Evolutionary conservation across 441 rosid species (phyloP), one percentile per base, ranked within the genome.

Genomic region (Erodium moschatum): DNA sequence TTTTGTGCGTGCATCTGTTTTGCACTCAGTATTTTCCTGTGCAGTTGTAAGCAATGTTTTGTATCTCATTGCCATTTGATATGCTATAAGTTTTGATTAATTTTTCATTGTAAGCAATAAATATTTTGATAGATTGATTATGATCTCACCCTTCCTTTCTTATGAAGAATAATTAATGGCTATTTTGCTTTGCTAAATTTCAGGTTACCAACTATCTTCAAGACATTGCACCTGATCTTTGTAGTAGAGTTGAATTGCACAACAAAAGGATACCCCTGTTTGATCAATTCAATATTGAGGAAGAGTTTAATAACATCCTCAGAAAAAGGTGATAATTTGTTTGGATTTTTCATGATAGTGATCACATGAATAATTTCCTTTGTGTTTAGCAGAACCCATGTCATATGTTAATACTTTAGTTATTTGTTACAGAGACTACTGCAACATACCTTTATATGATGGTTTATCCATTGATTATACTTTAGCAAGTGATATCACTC

Each of bases 201-300:
- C 84, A 93, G 98, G 98, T 93, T 71, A 85, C 95, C 70, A 91
- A 82, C 82, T 93, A 93, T 77, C 89, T 93, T 79, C 98, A 91
- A 80, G 97, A 89, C 64, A 87, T 93, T 73, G 98, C 98, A 74
- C 89, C 96, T 73, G 85, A 85, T 88, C 97, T 93, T 77, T 91
- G 97, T 79, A 83, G 83, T 73, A 87, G 91, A 63, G 96, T 91
- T 69, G 93, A 89, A 84, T 71, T 93, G 73, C 81, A 86, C 77
- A 81, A 88, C 64, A 86, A 85, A 84, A 82, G 86, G 71, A 82
- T 77, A 74, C 95, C 96, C 60, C 88, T 93, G 74, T 91, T 93
- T 81, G 95, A 89, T 81, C 88, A 85, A 81, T 93, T 84, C 80
- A 80, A 83, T 66, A 81, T 93, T 71, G 97, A 93, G 74, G 96